A percentile compares a stretch with the other conserved stretches of the same genome.
Conservation (phyloP, 2,329 filamentous ascomycete species). For the Talaromyces marneffei region DNA sequence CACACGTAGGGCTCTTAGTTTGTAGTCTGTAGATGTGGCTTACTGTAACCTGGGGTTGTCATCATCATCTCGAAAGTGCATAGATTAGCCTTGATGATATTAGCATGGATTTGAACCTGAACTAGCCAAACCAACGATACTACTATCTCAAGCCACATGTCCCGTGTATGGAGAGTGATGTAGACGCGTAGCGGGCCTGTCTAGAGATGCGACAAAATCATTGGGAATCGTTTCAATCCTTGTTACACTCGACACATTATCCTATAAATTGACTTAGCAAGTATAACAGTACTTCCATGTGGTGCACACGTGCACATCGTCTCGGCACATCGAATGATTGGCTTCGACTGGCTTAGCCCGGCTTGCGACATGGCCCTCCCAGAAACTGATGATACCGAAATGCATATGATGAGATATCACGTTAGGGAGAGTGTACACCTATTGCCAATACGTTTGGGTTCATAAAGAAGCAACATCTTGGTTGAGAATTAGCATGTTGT, state of each 20-base stretch:
- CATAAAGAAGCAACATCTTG: not conserved
- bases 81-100: not conserved
- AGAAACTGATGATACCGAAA: not conserved
- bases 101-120: not conserved
- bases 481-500: not conserved
- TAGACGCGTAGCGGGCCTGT: not conserved
- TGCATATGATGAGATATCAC: not conserved
- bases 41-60: slow-evolving; percentile 8
- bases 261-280: too few species aligned
- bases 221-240: not conserved
- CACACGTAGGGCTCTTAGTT: slow-evolving; percentile 2
- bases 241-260: not conserved
- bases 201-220: slow-evolving; percentile 1
- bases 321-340: not conserved
- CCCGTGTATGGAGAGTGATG: not conserved
- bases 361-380: not conserved
- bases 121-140: not conserved
- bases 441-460: not conserved
- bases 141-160: slow-evolving; percentile 5
- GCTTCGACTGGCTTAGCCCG: not conserved
- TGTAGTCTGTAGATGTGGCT: not conserved
- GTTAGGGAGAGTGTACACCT: too few species aligned
- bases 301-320: not conserved
- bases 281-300: not conserved
- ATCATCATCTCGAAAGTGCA: not conserved